Evolutionary conservation across 371 early-diverging fungal genomes (phyloP), one percentile per base, ranked within the genome.

Genomic region (Conidiobolus incongruus): DNA sequence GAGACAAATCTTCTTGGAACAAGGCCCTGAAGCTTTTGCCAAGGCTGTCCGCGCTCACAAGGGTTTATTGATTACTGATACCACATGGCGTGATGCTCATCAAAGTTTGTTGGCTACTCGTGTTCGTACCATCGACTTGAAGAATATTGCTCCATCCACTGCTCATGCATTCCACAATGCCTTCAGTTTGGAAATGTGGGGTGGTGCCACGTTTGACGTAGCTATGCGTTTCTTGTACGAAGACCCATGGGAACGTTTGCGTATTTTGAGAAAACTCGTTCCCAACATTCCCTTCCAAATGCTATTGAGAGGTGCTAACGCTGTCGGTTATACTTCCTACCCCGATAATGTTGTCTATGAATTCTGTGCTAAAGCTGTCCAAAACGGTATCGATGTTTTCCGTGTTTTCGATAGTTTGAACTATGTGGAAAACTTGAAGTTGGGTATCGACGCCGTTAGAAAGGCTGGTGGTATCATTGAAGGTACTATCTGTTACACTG

Each of bases 271-370:
- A 39, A 60, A 71, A 39, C 68, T 83, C 15, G 84, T 83, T n/a
- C 94, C 94, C 54, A 90, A 91, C 61, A 70, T 93, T 54, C 94
- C 94, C 15, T 93, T 93, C 75, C 89, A 88, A 61, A 93, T 93
- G 94, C 68, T 93, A 28, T 72, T 93, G 40, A 80, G 94, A 58
- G 94, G 94, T 40, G 94, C 94, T 47, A 91, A 91, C 50, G 94
- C 90, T 8, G 94, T 93, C 19, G 94, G 94, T 24, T 91, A 91
- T 63, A 91, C 91, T 28, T 82, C 82, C 42, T 93, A 93, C 55
- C 94, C 94, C 3, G 94, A 93, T 62, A 90, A 93, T 52, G 83
- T 88, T 15, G 73, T 90, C 20, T 89, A 83, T 47, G 90, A 86
- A 47, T 93, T 93, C 63, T 91, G 92, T 59, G 75, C 72, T 54